These are phyloP conservation scores for Kluyveromyces aestuarii DNA, from an alignment of 805 yeast genomes.

Conservation along the genomic window DNA sequence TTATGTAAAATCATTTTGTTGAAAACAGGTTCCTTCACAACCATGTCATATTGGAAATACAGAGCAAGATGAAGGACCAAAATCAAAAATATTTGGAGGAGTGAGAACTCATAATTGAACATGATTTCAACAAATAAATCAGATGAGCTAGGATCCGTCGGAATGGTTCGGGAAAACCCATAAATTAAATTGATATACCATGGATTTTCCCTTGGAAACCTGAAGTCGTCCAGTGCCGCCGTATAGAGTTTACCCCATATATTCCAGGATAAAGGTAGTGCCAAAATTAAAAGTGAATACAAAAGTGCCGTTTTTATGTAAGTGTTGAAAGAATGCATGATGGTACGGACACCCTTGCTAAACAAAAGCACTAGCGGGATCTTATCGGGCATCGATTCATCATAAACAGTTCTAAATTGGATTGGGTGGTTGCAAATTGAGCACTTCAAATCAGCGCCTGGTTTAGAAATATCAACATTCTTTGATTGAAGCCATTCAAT, in stretches of 20 bases:
- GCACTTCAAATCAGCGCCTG: constrained; percentile 52
- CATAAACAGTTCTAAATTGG: constrained; percentile 56
- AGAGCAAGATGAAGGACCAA: constrained; percentile 37
- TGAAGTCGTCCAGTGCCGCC: constrained; percentile 44
- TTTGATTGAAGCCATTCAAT: constrained; percentile 67
- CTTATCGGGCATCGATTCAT: constrained; percentile 50
- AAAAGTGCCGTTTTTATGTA: constrained; percentile 14
- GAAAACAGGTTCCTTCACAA: constrained; percentile 62
- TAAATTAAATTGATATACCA: constrained; percentile 20
- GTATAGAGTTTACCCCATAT: constrained; percentile 45
- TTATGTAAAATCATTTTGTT: constrained; percentile 45
- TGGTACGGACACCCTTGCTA: constrained; percentile 27
- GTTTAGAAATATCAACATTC: constrained; percentile 22
- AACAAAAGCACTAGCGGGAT: constrained; percentile 49
- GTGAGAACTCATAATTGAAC: constrained; percentile 20
- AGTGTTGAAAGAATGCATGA: constrained; percentile 10
- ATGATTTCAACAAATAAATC: constrained; percentile 10
- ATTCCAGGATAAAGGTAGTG: constrained; percentile 53
- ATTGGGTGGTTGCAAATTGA: constrained; percentile 82
- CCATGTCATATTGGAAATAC: constrained; percentile 60
- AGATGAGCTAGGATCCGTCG: constrained; percentile 4
- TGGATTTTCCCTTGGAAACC: constrained; percentile 33
- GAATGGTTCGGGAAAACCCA: constrained; percentile 14
- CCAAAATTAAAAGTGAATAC: constrained; percentile 36
- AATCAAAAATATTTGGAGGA: constrained; percentile 31